Evolutionary conservation across 1,284 basidiomycete genomes (phyloP).

Genomic region (Microbotryum scabiosae): DNA sequence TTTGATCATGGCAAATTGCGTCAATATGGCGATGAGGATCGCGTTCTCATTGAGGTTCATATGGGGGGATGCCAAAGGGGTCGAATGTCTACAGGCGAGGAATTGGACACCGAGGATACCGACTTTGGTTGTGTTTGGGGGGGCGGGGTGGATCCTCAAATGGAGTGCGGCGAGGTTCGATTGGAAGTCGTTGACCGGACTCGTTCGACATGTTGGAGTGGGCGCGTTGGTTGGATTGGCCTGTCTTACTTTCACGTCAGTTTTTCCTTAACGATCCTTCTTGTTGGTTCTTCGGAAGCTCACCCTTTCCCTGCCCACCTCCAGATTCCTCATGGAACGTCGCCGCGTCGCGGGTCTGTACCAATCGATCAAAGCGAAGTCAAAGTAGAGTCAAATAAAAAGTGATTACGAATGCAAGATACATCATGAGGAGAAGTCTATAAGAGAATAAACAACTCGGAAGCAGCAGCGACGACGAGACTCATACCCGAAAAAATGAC

Average conservation of each 20-base stretch:
- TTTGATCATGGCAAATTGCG: slow-evolving; percentile 64
- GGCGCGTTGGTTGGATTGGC: slow-evolving; percentile 15
- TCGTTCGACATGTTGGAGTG: slow-evolving; percentile 12
- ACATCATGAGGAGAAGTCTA: not conserved
- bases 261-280: not conserved
- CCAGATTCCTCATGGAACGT: no score
- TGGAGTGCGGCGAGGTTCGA: slow-evolving; percentile 9
- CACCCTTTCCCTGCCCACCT: no score
- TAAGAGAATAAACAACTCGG: slow-evolving; percentile 1
- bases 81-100: not conserved
- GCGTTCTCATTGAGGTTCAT: slow-evolving; percentile 43
- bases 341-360: no score
- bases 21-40: slow-evolving; percentile 55
- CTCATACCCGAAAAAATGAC: slow-evolving; percentile 8
- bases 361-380: no score
- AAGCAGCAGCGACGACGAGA: slow-evolving; percentile 6
- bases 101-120: slow-evolving; percentile 8
- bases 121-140: slow-evolving; percentile 6
- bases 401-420: not conserved
- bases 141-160: not conserved
- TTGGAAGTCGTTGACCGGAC: not conserved
- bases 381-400: no score
- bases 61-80: not conserved
- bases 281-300: no score
- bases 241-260: slow-evolving; percentile 24